Percentiles rank a stretch among this genome's conserved stretches.
Conservation (phyloP, 2,329 filamentous ascomycete species). For the Monosporascus cannonballus region DNA sequence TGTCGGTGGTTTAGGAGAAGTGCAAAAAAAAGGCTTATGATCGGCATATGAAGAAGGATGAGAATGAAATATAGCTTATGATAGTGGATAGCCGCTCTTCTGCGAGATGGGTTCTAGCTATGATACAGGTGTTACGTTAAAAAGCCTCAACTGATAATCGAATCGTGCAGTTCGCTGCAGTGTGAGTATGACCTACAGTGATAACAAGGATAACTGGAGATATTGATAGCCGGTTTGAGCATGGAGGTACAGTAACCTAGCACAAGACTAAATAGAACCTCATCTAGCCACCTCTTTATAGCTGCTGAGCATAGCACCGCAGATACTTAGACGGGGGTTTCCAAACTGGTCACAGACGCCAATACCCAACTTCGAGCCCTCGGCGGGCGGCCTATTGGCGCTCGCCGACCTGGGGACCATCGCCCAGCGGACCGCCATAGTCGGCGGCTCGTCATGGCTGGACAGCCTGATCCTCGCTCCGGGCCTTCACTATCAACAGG, state of each 20-base stretch:
- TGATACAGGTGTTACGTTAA: too few relatives aligned
- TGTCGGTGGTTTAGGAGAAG: neutral
- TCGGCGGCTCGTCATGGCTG: slow-evolving; percentile 49
- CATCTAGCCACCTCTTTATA: too few relatives aligned
- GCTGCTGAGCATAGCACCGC: too few relatives aligned
- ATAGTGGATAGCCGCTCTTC: neutral
- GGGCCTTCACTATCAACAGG: slow-evolving; percentile 55
- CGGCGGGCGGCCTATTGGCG: slow-evolving; percentile 49
- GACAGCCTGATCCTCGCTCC: slow-evolving; percentile 54
- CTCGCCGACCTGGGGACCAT: slow-evolving; percentile 54
- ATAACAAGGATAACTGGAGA: too few relatives aligned
- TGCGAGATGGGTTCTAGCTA: too few relatives aligned
- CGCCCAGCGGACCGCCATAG: slow-evolving; percentile 48
- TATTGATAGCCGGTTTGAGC: too few relatives aligned
- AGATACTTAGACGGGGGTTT: slow-evolving; percentile 24
- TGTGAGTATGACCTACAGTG: too few relatives aligned
- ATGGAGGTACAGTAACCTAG: too few relatives aligned
- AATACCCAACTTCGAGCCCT: slow-evolving; percentile 39
- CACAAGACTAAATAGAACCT: too few relatives aligned
- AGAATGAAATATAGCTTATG: neutral
- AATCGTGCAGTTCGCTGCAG: too few relatives aligned
- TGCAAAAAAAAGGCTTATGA: neutral
- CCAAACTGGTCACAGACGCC: slow-evolving; percentile 39
- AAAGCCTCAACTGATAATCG: too few relatives aligned
- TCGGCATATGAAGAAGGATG: neutral